These are phyloP conservation scores for Debaryomyces udenii DNA, from an alignment of 1,139 yeast species.

Conservation along the genomic window DNA sequence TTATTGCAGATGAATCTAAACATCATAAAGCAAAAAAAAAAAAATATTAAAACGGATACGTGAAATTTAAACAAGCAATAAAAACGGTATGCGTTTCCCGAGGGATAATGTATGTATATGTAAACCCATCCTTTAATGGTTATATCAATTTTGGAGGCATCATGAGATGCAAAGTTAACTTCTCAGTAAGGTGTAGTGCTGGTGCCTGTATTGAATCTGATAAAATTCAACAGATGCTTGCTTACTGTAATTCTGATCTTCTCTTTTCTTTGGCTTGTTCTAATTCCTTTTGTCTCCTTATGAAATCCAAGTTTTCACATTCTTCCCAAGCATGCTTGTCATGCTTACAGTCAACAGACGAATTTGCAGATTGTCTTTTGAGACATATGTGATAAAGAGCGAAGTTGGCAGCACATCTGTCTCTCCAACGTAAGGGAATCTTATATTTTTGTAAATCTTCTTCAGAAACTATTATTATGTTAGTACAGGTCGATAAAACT, in stretches of 20 bases:
- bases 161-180: too few relatives aligned
- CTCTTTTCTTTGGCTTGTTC: slow-evolving; percentile 54
- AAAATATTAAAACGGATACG: too few relatives aligned
- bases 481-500: slow-evolving; percentile 15
- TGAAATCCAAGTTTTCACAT: slow-evolving; percentile 81
- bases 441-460: slow-evolving; percentile 83
- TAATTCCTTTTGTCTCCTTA: slow-evolving; percentile 77
- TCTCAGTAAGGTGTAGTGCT: too few relatives aligned
- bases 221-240: slow-evolving; percentile 1
- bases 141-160: too few relatives aligned
- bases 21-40: too few relatives aligned
- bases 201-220: not conserved
- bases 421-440: slow-evolving; percentile 82
- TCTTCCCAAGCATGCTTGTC: slow-evolving; percentile 87
- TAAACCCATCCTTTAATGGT: too few relatives aligned
- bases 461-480: slow-evolving; percentile 57
- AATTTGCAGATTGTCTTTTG: slow-evolving; percentile 50
- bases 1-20: too few relatives aligned
- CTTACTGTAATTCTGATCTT: slow-evolving; percentile 23
- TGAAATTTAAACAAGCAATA: too few relatives aligned
- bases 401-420: slow-evolving; percentile 79
- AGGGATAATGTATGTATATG: too few relatives aligned
- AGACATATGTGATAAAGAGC: slow-evolving; percentile 58
- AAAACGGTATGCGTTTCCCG: too few relatives aligned
- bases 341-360: slow-evolving; percentile 64